Percentiles rank a stretch among this genome's conserved stretches.
Conservation (phyloP, 2,329 filamentous ascomycete genomes). For the Mollisia scopiformis region DNA sequence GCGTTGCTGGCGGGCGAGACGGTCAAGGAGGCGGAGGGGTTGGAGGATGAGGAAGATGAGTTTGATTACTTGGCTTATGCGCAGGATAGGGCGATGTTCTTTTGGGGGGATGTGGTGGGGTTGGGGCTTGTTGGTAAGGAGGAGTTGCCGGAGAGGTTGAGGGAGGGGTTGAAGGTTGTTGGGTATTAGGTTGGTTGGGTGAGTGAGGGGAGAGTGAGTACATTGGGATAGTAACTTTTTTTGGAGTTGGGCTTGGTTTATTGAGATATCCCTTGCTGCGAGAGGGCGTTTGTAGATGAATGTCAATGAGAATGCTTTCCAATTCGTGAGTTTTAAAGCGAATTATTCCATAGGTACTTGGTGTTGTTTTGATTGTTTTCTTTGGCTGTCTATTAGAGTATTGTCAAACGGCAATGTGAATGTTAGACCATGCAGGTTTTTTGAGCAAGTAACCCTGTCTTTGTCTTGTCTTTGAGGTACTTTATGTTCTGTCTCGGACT, state of each 20-base stretch:
- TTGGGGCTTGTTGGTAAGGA: slow-evolving; percentile 75
- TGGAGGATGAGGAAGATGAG: slow-evolving; percentile 58
- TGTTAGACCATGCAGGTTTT: too few species aligned
- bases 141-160: slow-evolving; percentile 74
- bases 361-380: too few species aligned
- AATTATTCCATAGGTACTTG: too few species aligned
- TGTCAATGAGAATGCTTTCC: background rate
- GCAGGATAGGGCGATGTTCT: slow-evolving; percentile 87
- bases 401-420: too few species aligned
- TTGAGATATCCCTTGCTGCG: background rate
- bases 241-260: background rate
- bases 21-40: slow-evolving; percentile 23
- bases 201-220: background rate
- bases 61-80: slow-evolving; percentile 95
- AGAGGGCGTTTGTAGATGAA: background rate
- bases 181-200: slow-evolving; percentile 47
- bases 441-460: too few species aligned
- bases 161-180: slow-evolving; percentile 68
- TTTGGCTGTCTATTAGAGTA: too few species aligned
- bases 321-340: too few species aligned
- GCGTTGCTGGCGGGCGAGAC: slow-evolving; percentile 13
- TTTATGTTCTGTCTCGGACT: too few species aligned
- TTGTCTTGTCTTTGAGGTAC: too few species aligned
- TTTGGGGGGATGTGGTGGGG: slow-evolving; percentile 87
- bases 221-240: background rate